Conservation (phyloP, 176 grass and related monocot genomes). For the Cenchrus americanus region DNA sequence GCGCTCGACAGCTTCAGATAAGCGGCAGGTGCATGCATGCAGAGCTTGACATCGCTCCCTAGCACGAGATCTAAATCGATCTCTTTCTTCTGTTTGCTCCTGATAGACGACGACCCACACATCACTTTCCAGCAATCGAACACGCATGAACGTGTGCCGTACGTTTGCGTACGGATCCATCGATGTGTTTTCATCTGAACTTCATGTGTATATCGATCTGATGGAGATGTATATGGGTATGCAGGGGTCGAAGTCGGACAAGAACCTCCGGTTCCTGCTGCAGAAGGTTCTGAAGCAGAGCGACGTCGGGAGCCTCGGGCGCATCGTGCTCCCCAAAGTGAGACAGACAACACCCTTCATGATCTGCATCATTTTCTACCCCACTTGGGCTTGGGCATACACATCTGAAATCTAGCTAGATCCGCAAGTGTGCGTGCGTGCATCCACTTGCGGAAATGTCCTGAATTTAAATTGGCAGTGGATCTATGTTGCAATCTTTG, state of each 20-base stretch:
- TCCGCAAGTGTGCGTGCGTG: not conserved
- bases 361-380: not conserved
- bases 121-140: conserved; percentile 36
- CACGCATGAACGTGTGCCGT: conserved; percentile 6
- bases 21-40: conserved; percentile 70
- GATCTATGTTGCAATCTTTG: not conserved
- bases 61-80: conserved; percentile 38
- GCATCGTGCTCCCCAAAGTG: conserved; percentile 98
- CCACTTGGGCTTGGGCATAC: conserved; percentile 34
- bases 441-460: conserved; percentile 23
- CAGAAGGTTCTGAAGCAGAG: conserved; percentile 99
- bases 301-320: conserved; percentile 82
- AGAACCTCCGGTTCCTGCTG: conserved; percentile 83
- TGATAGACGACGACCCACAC: conserved; percentile 33
- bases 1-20: conserved; percentile 40
- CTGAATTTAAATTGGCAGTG: not conserved
- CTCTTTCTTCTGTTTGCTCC: conserved; percentile 2
- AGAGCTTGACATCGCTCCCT: conserved; percentile 30
- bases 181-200: not conserved
- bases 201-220: conserved; percentile 4
- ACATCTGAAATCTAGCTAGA: not conserved
- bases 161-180: not conserved
- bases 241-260: conserved; percentile 72
- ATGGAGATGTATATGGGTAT: not conserved
- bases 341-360: conserved; percentile 29